These are phyloP conservation scores for Penicillium sp. DNA, from an alignment of 2,329 filamentous ascomycete genomes.

Conservation along the genomic window DNA sequence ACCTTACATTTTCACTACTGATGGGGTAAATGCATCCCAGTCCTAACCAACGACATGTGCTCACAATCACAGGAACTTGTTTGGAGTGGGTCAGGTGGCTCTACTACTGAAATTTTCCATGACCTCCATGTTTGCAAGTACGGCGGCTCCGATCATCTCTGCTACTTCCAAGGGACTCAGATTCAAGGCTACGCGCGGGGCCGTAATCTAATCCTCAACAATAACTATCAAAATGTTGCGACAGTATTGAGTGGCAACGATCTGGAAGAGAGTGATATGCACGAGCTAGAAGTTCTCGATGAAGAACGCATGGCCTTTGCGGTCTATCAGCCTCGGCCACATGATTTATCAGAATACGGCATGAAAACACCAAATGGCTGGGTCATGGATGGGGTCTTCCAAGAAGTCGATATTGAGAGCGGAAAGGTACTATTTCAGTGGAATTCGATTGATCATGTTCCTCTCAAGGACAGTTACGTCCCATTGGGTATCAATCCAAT, in stretches of 20 bases:
- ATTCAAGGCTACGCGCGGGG: slow-evolving; percentile 16
- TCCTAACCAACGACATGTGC: too few species aligned
- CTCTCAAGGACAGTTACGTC: not conserved
- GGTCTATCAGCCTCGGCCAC: not conserved
- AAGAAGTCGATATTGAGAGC: slow-evolving; percentile 6
- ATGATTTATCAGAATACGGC: not conserved
- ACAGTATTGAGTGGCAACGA: slow-evolving; percentile 1
- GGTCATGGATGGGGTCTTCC: slow-evolving; percentile 24
- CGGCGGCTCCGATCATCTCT: too few species aligned
- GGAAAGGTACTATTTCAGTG: not conserved
- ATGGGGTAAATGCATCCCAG: too few species aligned
- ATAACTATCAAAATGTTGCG: slow-evolving; percentile 38
- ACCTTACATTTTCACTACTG: too few species aligned
- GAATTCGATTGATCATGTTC: not conserved
- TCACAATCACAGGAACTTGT: too few species aligned
- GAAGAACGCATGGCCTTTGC: not conserved
- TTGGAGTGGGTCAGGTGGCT: too few species aligned
- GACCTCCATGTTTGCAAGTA: too few species aligned
- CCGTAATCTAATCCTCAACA: slow-evolving; percentile 43
- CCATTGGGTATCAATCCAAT: not conserved
- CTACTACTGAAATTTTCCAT: too few species aligned
- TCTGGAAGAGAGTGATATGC: not conserved
- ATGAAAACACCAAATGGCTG: not conserved
- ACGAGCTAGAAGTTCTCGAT: slow-evolving; percentile 3
- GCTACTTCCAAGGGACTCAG: too few species aligned